These are phyloP conservation scores for Lachancea lanzarotensis DNA, from an alignment of 805 yeast genomes.

Conservation along the genomic window DNA sequence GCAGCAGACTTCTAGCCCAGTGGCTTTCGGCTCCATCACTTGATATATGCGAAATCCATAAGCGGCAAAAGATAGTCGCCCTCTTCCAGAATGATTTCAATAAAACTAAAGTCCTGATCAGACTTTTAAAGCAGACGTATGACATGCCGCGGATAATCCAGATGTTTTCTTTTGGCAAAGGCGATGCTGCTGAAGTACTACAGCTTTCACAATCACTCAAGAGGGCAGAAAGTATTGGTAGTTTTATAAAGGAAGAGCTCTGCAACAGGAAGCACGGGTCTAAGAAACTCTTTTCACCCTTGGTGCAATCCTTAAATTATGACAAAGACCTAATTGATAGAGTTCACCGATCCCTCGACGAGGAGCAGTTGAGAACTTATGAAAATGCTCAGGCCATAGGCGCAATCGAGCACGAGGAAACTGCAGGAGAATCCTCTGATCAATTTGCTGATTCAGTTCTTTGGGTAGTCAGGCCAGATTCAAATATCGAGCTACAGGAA, in stretches of 20 bases:
- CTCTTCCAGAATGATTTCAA: constrained; percentile 33
- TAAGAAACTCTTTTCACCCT: not conserved
- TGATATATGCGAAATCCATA: constrained; percentile 45
- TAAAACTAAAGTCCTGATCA: constrained; percentile 31
- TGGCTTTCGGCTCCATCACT: constrained; percentile 82
- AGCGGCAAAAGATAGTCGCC: constrained; percentile 49
- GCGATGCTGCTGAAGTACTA: constrained; percentile 40
- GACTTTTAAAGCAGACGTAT: constrained; percentile 39
- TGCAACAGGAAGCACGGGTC: not conserved
- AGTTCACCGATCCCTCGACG: constrained; percentile 39
- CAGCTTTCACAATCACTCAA: constrained; percentile 39
- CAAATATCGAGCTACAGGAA: constrained; percentile 27
- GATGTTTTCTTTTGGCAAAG: constrained; percentile 45
- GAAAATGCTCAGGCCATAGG: constrained; percentile 15
- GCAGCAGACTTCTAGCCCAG: constrained; percentile 67
- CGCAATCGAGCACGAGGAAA: constrained; percentile 6
- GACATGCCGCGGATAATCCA: constrained; percentile 59
- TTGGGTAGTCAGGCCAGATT: constrained; percentile 34
- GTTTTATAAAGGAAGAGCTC: constrained; percentile 7
- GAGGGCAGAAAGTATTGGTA: constrained; percentile 11
- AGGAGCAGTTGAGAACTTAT: constrained; percentile 16
- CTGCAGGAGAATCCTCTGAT: constrained; percentile 1
- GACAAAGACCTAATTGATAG: constrained; percentile 38
- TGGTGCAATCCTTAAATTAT: constrained; percentile 25
- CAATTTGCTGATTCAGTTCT: constrained; percentile 12